A percentile compares a stretch with the other conserved stretches of the same genome.
These are phyloP conservation scores for Septoria linicola DNA, from an alignment of 2,329 filamentous ascomycete species.

Conservation along the genomic window DNA sequence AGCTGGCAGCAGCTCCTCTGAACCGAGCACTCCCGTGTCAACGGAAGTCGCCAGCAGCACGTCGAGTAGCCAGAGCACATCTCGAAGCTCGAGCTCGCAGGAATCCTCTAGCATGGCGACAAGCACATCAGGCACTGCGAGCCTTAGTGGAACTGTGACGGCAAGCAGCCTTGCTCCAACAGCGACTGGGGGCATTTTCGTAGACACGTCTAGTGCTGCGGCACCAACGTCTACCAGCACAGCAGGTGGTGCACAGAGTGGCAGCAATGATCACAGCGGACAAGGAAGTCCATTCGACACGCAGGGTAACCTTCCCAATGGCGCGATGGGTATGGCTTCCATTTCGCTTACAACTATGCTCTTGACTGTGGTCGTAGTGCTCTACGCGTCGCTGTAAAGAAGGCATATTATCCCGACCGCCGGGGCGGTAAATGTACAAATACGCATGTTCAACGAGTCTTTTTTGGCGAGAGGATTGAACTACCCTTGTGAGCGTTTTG, in stretches of 20 bases:
- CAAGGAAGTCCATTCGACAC: slow-evolving; percentile 50
- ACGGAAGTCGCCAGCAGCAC: slow-evolving; percentile 9
- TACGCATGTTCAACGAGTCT: not conserved
- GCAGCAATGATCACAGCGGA: slow-evolving; percentile 39
- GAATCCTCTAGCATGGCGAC: slow-evolving; percentile 6
- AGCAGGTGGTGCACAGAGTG: slow-evolving; percentile 34
- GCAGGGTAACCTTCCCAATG: slow-evolving; percentile 19
- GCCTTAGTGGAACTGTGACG: slow-evolving; percentile 18
- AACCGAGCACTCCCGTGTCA: not conserved
- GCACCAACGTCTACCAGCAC: slow-evolving; percentile 21
- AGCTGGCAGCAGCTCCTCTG: not conserved
- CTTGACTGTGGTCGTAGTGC: not conserved
- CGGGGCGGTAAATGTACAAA: not conserved
- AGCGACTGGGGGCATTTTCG: slow-evolving; percentile 18
- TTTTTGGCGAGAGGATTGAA: no score
- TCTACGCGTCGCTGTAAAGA: not conserved
- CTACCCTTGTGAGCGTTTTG: no score
- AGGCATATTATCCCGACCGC: not conserved
- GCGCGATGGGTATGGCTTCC: slow-evolving; percentile 2
- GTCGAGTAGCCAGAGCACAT: slow-evolving; percentile 14
- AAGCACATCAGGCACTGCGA: slow-evolving; percentile 14
- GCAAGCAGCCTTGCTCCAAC: slow-evolving; percentile 16
- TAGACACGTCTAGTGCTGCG: slow-evolving; percentile 25
- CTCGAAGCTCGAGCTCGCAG: slow-evolving; percentile 25
- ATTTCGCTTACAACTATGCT: slow-evolving; percentile 9